These are phyloP conservation scores for Isatis lusitanica DNA, from an alignment of 441 rosid genomes.

Conservation along the genomic window DNA sequence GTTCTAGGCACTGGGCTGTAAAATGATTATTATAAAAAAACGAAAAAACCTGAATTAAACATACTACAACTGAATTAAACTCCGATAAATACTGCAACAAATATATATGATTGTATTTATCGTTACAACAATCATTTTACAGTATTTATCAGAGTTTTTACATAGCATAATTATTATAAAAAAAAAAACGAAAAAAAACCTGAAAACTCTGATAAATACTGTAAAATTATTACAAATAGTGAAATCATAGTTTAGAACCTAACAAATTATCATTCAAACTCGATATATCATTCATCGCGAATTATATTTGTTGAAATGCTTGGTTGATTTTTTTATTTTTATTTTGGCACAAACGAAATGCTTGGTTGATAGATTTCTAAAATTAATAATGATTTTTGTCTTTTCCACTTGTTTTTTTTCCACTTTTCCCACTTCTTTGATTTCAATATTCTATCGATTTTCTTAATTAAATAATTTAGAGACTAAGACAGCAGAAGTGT, in stretches of 20 bases:
- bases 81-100: neutral
- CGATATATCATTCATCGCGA: neutral
- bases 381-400: neutral
- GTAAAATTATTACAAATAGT: neutral
- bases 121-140: no score
- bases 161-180: neutral
- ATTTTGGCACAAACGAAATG: neutral
- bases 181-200: neutral
- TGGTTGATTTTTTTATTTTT: no score
- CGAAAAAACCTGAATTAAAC: no score
- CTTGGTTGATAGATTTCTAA: neutral
- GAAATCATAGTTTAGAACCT: neutral
- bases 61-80: no score
- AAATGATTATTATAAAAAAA: neutral
- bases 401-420: neutral
- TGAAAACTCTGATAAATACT: neutral
- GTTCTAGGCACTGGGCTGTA: no score
- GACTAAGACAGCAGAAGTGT: conserved; percentile 20
- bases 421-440: conserved; percentile 3
- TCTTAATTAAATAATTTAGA: neutral
- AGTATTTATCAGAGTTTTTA: no score
- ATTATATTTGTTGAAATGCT: neutral
- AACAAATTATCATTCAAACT: no score
- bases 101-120: no score
- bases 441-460: neutral